A percentile compares a stretch with the other conserved stretches of the same genome.
Conservation (phyloP, 75 land plant species). For the Pinus albicaulis region DNA sequence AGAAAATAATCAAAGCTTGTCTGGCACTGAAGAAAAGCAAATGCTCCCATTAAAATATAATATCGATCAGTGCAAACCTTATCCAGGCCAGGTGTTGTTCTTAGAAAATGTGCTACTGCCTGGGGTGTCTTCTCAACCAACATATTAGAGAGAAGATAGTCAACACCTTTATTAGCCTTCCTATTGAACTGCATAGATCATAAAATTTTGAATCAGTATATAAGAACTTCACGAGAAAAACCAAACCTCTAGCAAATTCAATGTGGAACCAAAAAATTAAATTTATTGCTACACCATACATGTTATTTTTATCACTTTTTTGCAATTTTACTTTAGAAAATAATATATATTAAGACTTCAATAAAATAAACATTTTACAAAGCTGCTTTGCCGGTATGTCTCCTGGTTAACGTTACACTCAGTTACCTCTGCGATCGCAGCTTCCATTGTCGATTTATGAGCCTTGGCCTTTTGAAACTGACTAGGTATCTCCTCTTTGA, state of each 20-base stretch:
- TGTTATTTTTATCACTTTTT: neutral
- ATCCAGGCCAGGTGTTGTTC: slow-evolving; percentile 64
- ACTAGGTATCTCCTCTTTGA: slow-evolving; percentile 39
- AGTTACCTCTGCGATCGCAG: slow-evolving; percentile 80
- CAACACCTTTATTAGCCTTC: slow-evolving; percentile 71
- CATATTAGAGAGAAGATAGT: slow-evolving; percentile 60
- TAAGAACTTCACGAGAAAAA: neutral
- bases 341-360: neutral
- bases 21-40: neutral
- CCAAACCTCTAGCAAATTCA: neutral
- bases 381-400: neutral
- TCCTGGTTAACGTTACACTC: neutral
- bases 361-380: neutral
- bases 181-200: slow-evolving; percentile 72
- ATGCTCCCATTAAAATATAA: neutral
- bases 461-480: slow-evolving; percentile 85
- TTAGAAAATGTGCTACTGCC: slow-evolving; percentile 77
- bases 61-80: slow-evolving; percentile 46
- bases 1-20: neutral
- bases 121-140: slow-evolving; percentile 68
- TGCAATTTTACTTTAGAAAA: neutral
- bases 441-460: slow-evolving; percentile 85
- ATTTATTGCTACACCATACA: too few species aligned
- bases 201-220: slow-evolving; percentile 2
- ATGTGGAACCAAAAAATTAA: neutral